phyloP scores from a whole-genome alignment of 345 rosid species.

The Salix caprea region DNA sequence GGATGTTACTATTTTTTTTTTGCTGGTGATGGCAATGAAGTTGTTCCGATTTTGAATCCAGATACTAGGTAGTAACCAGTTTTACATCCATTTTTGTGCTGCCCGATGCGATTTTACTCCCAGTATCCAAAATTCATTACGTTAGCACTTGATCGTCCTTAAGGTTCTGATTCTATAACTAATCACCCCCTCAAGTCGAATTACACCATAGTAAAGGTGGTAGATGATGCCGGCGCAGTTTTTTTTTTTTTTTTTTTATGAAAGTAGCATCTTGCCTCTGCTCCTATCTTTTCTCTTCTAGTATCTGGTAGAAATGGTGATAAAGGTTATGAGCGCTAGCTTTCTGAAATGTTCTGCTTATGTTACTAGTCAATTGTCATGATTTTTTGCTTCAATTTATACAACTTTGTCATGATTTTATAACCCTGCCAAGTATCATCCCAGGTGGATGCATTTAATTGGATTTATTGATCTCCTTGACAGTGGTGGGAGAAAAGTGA shows the following conservation, averaged over 20 bases:
- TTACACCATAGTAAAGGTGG: background rate
- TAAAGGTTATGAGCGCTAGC: background rate
- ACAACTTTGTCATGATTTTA: slow-evolving; percentile 29
- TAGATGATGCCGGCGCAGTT: no score
- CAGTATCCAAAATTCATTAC: no score
- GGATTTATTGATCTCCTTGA: slow-evolving; percentile 78
- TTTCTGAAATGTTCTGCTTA: background rate
- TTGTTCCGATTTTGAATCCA: background rate
- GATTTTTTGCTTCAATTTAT: background rate
- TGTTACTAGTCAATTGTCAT: slow-evolving; percentile 8
- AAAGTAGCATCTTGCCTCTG: background rate
- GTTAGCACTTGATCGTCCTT: background rate
- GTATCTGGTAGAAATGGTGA: background rate
- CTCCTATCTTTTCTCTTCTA: background rate
- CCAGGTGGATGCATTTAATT: slow-evolving; percentile 71
- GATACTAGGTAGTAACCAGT: background rate
- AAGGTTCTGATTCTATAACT: background rate
- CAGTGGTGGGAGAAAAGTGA: slow-evolving; percentile 99
- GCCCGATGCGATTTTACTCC: background rate
- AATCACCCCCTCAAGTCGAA: background rate
- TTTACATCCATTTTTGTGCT: background rate
- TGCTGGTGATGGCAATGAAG: background rate
- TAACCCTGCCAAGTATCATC: slow-evolving; percentile 47
- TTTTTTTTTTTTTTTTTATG: background rate
- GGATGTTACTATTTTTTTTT: background rate